Percentiles rank a stretch among this genome's conserved stretches.
phyloP scores from a whole-genome alignment of 345 rosid genomes.

The Hibiscus mutabilis region DNA sequence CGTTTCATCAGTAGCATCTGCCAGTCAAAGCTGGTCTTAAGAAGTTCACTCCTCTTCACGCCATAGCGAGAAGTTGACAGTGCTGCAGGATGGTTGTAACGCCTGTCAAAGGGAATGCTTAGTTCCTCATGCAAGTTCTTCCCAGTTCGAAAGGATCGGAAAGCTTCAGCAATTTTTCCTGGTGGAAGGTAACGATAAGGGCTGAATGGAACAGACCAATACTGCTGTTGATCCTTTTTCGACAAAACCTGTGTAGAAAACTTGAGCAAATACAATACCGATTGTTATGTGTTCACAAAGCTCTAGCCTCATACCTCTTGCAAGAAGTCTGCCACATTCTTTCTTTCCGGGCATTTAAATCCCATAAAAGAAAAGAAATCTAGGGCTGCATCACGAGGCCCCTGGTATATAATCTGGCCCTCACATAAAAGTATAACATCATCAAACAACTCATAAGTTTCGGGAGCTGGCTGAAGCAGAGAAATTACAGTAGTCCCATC shows the following conservation, averaged over 20 bases:
- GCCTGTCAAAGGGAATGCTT: constrained; percentile 68
- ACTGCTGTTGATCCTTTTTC: constrained; percentile 92
- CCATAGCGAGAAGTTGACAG: constrained; percentile 71
- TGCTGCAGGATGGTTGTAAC: constrained; percentile 89
- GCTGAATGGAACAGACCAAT: constrained; percentile 70
- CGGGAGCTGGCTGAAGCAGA: constrained; percentile 93
- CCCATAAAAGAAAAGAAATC: constrained; percentile 77
- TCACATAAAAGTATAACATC: constrained; percentile 85
- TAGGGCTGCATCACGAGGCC: constrained; percentile 66
- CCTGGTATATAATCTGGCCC: constrained; percentile 93
- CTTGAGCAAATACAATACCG: constrained; percentile 9
- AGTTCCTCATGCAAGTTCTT: constrained; percentile 54
- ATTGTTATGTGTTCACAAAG: constrained; percentile 9
- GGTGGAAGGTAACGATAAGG: constrained; percentile 81
- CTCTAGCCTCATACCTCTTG: constrained; percentile 65
- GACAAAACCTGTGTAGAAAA: constrained; percentile 59
- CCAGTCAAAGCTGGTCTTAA: constrained; percentile 72
- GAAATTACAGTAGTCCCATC: constrained; percentile 84
- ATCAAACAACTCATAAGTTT: constrained; percentile 86
- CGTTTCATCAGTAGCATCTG: constrained; percentile 86
- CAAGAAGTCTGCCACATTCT: constrained; percentile 94
- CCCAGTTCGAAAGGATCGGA: constrained; percentile 51
- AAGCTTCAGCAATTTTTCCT: constrained; percentile 80
- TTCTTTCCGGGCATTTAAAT: constrained; percentile 84
- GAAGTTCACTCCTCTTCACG: constrained; percentile 58